Percentiles rank a stretch among this genome's conserved stretches.
These are phyloP conservation scores for Eutrema heterophyllum DNA, from an alignment of 345 rosid genomes.

Conservation along the genomic window DNA sequence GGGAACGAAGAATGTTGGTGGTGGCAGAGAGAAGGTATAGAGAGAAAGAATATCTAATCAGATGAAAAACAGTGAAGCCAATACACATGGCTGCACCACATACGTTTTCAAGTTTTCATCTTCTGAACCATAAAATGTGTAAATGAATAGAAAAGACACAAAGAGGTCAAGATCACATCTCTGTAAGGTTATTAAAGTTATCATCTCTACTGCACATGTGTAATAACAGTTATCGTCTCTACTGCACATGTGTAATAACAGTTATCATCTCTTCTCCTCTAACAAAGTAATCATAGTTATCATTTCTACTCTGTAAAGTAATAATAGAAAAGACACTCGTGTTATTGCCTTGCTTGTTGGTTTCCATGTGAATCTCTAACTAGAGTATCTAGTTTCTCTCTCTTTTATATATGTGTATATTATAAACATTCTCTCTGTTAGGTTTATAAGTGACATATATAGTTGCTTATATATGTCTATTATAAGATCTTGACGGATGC, in stretches of 20 bases:
- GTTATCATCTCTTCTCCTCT: neutral
- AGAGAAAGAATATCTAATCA: neutral
- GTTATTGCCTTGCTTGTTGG: neutral
- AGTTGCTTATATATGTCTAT: neutral
- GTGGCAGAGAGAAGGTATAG: neutral
- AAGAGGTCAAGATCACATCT: neutral
- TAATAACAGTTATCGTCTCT: neutral
- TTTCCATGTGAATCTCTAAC: neutral
- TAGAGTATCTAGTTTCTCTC: neutral
- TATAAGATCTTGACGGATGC: neutral
- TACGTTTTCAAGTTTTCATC: neutral
- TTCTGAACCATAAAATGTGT: neutral
- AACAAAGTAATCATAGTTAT: neutral
- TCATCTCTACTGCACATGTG: neutral
- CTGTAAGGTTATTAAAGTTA: neutral
- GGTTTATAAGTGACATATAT: neutral
- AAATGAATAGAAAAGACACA: neutral
- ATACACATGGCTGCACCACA: neutral
- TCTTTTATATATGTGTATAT: neutral
- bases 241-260: neutral
- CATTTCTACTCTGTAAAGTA: neutral
- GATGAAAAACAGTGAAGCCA: neutral
- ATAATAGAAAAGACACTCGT: neutral
- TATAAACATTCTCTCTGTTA: neutral
- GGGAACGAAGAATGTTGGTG: neutral